phyloP scores from a whole-genome alignment of 2,329 filamentous ascomycete genomes.

The Cytospora piceicola region DNA sequence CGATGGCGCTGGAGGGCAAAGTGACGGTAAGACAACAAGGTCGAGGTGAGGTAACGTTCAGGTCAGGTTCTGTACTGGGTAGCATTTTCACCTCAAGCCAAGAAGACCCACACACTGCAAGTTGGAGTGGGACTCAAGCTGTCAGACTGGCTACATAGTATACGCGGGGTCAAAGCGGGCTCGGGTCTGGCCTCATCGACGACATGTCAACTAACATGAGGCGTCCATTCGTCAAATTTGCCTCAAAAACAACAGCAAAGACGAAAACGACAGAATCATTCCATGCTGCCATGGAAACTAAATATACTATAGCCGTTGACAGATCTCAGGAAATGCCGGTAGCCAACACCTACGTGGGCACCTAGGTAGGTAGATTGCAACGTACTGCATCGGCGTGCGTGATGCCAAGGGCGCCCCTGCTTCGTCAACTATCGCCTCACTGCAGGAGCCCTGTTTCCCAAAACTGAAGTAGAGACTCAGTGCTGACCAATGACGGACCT shows the following conservation, averaged over 20 bases:
- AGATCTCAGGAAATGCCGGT: background rate
- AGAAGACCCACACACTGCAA: background rate
- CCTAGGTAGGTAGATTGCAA: background rate
- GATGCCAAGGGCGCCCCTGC: slow-evolving; percentile 22
- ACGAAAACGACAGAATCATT: background rate
- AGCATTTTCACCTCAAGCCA: background rate
- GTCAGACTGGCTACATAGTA: background rate
- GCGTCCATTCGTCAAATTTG: background rate
- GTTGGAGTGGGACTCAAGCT: slow-evolving; percentile 1
- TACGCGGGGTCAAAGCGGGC: slow-evolving; percentile 6
- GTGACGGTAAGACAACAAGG: slow-evolving; percentile 5
- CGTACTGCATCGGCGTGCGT: background rate
- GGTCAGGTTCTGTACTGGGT: background rate
- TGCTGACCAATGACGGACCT: slow-evolving; percentile 24
- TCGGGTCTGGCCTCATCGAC: background rate
- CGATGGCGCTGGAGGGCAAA: background rate
- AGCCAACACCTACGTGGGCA: background rate
- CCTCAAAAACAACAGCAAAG: background rate
- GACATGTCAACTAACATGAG: slow-evolving; percentile 9
- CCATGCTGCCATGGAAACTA: background rate
- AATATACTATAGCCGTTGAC: background rate
- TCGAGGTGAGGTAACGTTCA: slow-evolving; percentile 19
- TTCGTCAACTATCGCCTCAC: slow-evolving; percentile 14
- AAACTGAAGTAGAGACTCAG: slow-evolving; percentile 19
- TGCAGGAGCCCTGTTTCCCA: slow-evolving; percentile 21